A percentile compares a stretch with the other conserved stretches of the same genome.
These are phyloP conservation scores for Hypoxylon trugodes DNA, from an alignment of 495 filamentous ascomycete genomes.

Conservation along the genomic window DNA sequence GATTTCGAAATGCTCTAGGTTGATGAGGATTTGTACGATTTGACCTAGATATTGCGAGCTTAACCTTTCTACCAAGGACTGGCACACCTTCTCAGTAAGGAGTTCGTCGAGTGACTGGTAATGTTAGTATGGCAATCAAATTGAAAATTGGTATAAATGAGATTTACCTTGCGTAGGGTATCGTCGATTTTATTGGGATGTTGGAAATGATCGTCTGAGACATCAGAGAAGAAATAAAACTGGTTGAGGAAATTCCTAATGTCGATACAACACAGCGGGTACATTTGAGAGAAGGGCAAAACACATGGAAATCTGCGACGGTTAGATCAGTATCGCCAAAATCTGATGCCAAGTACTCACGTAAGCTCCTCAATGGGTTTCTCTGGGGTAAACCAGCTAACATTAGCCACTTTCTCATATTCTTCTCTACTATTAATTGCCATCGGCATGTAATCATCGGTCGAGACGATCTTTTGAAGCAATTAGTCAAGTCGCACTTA, in stretches of 20 bases:
- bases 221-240: conserved; percentile 94
- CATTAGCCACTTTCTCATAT: conserved; percentile 92
- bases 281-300: conserved; percentile 98
- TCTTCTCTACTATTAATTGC: conserved; percentile 87
- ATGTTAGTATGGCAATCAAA: conserved; percentile 22
- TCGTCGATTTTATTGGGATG: conserved; percentile 87
- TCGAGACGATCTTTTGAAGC: conserved; percentile 86
- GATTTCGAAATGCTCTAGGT: conserved; percentile 94
- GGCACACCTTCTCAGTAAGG: conserved; percentile 87
- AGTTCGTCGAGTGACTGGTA: conserved; percentile 79
- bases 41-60: conserved; percentile 93
- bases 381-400: conserved; percentile 91
- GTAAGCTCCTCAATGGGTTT: conserved; percentile 76
- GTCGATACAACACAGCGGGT: conserved; percentile 95
- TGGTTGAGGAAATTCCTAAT: conserved; percentile 96
- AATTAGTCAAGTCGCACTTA: conserved; percentile 72
- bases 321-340: conserved; percentile 25
- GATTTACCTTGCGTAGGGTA: conserved; percentile 75
- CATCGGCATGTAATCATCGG: conserved; percentile 99
- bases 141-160: background rate
- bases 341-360: conserved; percentile 56
- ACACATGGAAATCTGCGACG: conserved; percentile 80
- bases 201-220: conserved; percentile 92
- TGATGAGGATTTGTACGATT: conserved; percentile 98
- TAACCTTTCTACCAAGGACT: conserved; percentile 85